Base-by-base conservation (phyloP, 768 basidiomycete species). In the Trametes elegans region DNA sequence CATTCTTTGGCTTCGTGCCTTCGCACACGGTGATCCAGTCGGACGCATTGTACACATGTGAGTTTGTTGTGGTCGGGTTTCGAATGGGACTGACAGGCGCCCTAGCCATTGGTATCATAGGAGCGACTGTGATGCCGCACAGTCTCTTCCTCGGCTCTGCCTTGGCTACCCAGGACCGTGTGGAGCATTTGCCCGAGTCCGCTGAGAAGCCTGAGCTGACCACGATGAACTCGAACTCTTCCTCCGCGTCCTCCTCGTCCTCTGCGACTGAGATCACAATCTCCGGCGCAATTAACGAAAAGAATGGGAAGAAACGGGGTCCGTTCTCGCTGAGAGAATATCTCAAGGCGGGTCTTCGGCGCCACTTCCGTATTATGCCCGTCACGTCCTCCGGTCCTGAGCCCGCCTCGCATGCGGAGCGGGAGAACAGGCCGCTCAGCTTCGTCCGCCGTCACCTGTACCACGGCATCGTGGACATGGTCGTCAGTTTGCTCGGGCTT, bases 121-220 rank as follows among this genome's bases (percentile, higher is more conserved):
- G 88, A 27, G 91, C 92, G 1, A 97, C 92, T 3, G 86, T 93
- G 55, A 95, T 95, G 93, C 93, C 93, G 0, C 93, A 95, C 68
- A 87, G 87, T 55, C 76, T 97, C n/a, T 93, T 90, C 74, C 76
- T 97, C 14, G 94, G 93, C 5, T 92, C 90, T 3, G 82, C 84
- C 27, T 81, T 97, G 5, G 87, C 92, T 2, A 93, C 90, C 0
- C 89, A 93, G 66, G 86, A 93, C 53, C 76, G 93, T 40, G 64
- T 91, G 13, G 72, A 74, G 1, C 70, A 70, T 3, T 16, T 36
- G 32, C 45, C 54, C 14, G 19, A 49, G 10, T 55, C 58, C 26
- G 42, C 7, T 26, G 42, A 49, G 50, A 32, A 43, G 35, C n/a
- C 36, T 3, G 11, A 38, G n/a, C 48, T 60, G n/a, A n/a, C 36